Evolutionary conservation across 2,329 filamentous ascomycete species (phyloP), one percentile per base, ranked within the genome.

Genomic region (Septoria linicola): DNA sequence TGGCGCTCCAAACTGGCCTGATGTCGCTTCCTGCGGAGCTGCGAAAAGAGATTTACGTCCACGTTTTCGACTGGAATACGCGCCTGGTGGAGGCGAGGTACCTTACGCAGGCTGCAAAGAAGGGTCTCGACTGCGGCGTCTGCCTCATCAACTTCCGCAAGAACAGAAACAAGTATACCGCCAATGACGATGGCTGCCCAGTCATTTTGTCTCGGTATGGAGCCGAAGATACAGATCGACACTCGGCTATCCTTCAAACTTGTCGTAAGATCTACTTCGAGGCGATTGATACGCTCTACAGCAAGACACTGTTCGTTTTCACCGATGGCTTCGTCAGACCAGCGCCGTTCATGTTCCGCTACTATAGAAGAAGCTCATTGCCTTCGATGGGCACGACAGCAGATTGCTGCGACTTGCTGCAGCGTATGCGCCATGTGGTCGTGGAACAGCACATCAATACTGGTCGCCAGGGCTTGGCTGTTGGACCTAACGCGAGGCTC

Each of bases 221-320:
- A 23, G 23, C 7, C 17, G 20, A 20, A 4, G 30, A 25, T 3
- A 25, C 13, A 20, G 21, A 13, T 23, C 39, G 23, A 6, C 16
- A 19, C 1, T 11, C 27, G 2, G 40, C 21, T 14, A 42, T 42
- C 40, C 40, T 42, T 2, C 40, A 30, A 17, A 31, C 21, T 16
- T 42, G 40, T 25, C 40, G 40, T 4, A 25, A 42, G 23, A 42
- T 42, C 20, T 42, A 42, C 17, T 42, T 30, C 6, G 40, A 42
- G 30, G 40, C 5, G 21, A 13, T 13, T 16, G 40, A 42, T 16
- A 7, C 30, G 3, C 2, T 42, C 23, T 42, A 42, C 40, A 42
- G 30, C 23, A 42, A 42, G 6, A 42, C 40, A 10, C 40, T 42
- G 7, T 42, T 31, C 23, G 23, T 42, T 16, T 4, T 8, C 39